Evolutionary conservation across 164 flowering plant genomes (phyloP).

Genomic region (Aristolochia fimbriata): DNA sequence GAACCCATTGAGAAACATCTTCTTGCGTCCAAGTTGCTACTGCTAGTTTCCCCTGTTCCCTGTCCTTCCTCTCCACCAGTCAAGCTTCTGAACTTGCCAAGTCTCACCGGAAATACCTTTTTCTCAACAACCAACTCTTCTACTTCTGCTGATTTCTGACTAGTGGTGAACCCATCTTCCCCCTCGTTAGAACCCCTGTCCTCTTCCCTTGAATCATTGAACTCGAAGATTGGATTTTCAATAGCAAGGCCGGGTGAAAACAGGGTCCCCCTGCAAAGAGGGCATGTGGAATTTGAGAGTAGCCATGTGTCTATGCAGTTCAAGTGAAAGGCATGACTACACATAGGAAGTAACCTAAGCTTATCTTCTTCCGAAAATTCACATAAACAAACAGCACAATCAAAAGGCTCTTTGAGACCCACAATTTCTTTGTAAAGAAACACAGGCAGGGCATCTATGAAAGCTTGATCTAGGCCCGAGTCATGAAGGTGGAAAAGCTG

Average conservation of each 20-base stretch:
- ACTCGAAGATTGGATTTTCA: conserved; percentile 36
- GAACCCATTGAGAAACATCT: conserved; percentile 81
- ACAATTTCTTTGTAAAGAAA: conserved; percentile 58
- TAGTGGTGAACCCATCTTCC: conserved; percentile 17
- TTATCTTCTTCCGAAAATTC: conserved; percentile 57
- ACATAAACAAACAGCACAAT: conserved; percentile 81
- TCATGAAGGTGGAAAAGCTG: conserved; percentile 81
- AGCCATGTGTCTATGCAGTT: conserved; percentile 86
- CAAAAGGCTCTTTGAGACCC: conserved; percentile 71
- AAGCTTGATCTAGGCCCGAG: conserved; percentile 76
- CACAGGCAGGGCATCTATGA: conserved; percentile 73
- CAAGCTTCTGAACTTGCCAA: conserved; percentile 61
- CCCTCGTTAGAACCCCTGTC: conserved; percentile 22
- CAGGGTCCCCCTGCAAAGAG: conserved; percentile 61
- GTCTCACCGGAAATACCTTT: conserved; percentile 55
- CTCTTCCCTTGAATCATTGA: conserved; percentile 23
- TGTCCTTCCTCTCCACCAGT: conserved; percentile 16
- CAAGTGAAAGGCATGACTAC: conserved; percentile 80
- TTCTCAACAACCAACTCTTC: conserved; percentile 26
- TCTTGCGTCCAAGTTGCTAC: conserved; percentile 52
- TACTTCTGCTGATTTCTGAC: conserved; percentile 16
- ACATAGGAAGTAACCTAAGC: conserved; percentile 63
- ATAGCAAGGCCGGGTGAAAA: conserved; percentile 18
- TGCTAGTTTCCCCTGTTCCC: conserved; percentile 36
- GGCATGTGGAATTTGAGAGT: conserved; percentile 79